Evolutionary conservation across 306 rosid genomes (phyloP), one percentile per base, ranked within the genome.

Genomic region (Macrotyloma uniflorum): DNA sequence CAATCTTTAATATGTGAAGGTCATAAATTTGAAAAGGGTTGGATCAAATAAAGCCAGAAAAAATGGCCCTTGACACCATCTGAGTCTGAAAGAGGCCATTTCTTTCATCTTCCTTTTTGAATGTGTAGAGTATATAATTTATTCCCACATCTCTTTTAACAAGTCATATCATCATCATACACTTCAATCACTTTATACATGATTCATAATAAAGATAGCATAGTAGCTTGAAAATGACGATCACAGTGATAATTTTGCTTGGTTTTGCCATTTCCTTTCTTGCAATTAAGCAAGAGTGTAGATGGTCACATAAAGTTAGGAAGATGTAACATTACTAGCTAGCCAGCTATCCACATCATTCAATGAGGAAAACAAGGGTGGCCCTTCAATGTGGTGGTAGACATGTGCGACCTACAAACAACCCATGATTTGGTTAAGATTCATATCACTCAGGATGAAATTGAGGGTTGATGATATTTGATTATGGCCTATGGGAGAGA

Each of bases 341-440:
- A 80, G 75, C 66, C 46, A 80, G 36, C 80, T 6, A 70, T 79
- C 66, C 45, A 74, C 72, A 79, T 80, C 76, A 86, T 79, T 24
- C 67, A 72, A 79, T 46, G 14, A 68, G 59, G 36, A 64, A 74
- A 84, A 51, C 82, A 81, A 59, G 83, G 78, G 1, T 84, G 86
- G 80, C 83, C 83, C 88, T 49, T 49, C 42, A 64, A 81, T 79
- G 82, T 77, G 91, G 67, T 71, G 89, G 76, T 67, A 35, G 80
- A 49, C 86, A 86, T 83, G 90, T 79, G 89, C 76, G 36, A 75
- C 83, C 47, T 73, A 79, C 79, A 20, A 65, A 65, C 51, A 42
- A 72, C 47, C 77, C 76, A 66, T 74, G 67, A 81, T 74, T 83
- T 70, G 79, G 83, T 85, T 84, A 57, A 87, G 68, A 86, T 74